Evolutionary conservation across 352 stramenopile species (phyloP), one percentile per base, ranked within the genome.

Genomic region (Globisporangium irregulare): DNA sequence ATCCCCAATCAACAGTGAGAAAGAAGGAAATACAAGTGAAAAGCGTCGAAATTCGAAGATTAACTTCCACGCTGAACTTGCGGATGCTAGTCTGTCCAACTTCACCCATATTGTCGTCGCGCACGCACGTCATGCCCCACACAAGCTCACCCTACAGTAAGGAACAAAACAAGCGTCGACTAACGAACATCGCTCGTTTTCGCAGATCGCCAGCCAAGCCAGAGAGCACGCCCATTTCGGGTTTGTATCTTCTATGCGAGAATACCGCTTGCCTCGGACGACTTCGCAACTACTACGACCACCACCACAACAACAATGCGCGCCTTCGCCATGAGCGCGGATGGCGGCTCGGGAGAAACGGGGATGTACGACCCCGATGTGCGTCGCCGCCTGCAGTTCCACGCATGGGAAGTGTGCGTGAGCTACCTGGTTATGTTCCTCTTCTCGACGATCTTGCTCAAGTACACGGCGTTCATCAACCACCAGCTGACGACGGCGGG

Each of bases 391-490:
- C 38, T 71, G 51, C 59, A 68, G 22, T 81, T 82, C 68, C 78
- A 83, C 64, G 80, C 78, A 24, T 63, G 82, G 41, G 76, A 87
- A 59, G 69, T 87, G 43, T 83, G 83, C 69, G 55, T 77, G 25
- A 79, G 73, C 38, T 89, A 90, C 58, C 50, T 80, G 38, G 80
- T 88, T 67, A 90, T 90, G 80, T 81, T 79, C 59, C 34, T 81
- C 25, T 72, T 88, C 8, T 87, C 73, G 43, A 51, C 74, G n/a
- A 64, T 54, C 14, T 73, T 90, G 46, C 67, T 88, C 51, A 59
- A 70, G 24, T 90, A 90, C 68, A 71, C 87, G 56, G 71, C 77
- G 27, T 74, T 74, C 36, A 79, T 84, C 36, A 69, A 74, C 9
- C 72, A 71, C 54, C 78, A 71, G 12, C 76, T 80, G 41, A 59